These are phyloP conservation scores for Saraca asoca DNA, from an alignment of 331 rosid genomes.

Conservation along the genomic window DNA sequence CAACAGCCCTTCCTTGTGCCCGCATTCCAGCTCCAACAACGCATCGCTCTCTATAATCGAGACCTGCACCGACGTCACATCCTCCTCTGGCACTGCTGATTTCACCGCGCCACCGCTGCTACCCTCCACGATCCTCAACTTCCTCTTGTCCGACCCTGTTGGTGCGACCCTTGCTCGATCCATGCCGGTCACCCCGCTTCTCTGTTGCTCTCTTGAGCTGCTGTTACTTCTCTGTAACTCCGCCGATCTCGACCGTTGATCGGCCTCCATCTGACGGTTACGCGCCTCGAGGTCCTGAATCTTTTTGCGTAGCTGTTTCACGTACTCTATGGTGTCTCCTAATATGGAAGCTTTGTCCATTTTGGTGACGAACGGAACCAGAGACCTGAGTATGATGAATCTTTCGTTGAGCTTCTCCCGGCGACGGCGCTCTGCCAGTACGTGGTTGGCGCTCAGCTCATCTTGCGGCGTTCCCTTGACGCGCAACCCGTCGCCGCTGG, in stretches of 20 bases:
- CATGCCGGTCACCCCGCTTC: constrained; percentile 31
- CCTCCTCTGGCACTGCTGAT: constrained; percentile 1
- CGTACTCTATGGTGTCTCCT: constrained; percentile 88
- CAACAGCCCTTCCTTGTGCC: constrained; percentile 73
- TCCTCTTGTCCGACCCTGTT: constrained; percentile 59
- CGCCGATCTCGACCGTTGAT: constrained; percentile 36
- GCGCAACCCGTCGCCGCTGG: constrained; percentile 40
- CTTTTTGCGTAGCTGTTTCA: constrained; percentile 71
- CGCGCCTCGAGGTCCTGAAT: constrained; percentile 78
- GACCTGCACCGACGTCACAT: constrained; percentile 61
- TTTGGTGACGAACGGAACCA: constrained; percentile 86
- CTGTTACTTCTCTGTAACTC: constrained; percentile 36
- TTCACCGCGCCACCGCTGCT: constrained; percentile 19
- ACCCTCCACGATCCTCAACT: constrained; percentile 73
- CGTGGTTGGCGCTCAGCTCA: constrained; percentile 82
- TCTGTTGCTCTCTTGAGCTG: constrained; percentile 39
- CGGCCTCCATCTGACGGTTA: constrained; percentile 50
- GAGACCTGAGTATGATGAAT: constrained; percentile 74
- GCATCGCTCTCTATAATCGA: constrained; percentile 90
- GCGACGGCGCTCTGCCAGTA: constrained; percentile 78
- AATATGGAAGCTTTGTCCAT: constrained; percentile 94
- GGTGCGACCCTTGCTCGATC: neutral
- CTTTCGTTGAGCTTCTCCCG: constrained; percentile 81
- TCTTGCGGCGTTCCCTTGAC: constrained; percentile 66
- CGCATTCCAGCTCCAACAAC: constrained; percentile 81